A percentile compares a stretch with the other conserved stretches of the same genome.
Conservation (phyloP, 2,329 filamentous ascomycete species). For the Cladosporium sp. region DNA sequence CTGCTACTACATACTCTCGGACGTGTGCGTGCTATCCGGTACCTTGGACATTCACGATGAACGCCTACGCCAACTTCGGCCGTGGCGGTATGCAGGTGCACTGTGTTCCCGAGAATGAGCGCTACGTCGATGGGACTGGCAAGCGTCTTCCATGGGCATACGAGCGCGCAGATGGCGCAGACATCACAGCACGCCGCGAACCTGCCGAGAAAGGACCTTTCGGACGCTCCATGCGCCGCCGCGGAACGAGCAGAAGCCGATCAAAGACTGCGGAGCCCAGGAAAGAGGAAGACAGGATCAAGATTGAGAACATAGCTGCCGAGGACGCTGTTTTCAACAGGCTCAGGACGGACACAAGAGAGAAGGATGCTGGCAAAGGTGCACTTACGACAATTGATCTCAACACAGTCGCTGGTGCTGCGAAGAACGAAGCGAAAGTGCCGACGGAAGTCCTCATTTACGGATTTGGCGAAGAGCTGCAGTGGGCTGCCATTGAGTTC, state of each 20-base stretch:
- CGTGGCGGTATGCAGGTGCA: conserved; percentile 62
- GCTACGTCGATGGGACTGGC: conserved; percentile 61
- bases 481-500: conserved; percentile 84
- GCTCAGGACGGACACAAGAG: conserved; percentile 35
- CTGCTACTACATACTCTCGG: neutral
- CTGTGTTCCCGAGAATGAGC: conserved; percentile 64
- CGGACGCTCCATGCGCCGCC: conserved; percentile 52
- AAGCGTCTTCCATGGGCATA: conserved; percentile 65
- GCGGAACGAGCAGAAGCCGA: conserved; percentile 49
- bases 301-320: conserved; percentile 46
- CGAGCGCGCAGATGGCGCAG: conserved; percentile 38
- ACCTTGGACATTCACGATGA: conserved; percentile 6
- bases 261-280: conserved; percentile 59
- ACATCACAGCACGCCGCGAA: conserved; percentile 35
- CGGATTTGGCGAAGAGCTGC: conserved; percentile 69
- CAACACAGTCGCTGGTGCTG: conserved; percentile 33
- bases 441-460: conserved; percentile 82
- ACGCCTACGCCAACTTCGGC: conserved; percentile 14
- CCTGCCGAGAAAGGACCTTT: conserved; percentile 65
- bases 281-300: conserved; percentile 58
- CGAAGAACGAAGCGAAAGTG: conserved; percentile 48
- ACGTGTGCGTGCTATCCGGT: neutral
- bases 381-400: conserved; percentile 34
- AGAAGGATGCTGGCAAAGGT: conserved; percentile 29
- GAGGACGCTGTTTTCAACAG: conserved; percentile 52